A percentile compares a stretch with the other conserved stretches of the same genome.
phyloP scores from a whole-genome alignment of 805 yeast genomes.

The Lipomyces starkeyi region DNA sequence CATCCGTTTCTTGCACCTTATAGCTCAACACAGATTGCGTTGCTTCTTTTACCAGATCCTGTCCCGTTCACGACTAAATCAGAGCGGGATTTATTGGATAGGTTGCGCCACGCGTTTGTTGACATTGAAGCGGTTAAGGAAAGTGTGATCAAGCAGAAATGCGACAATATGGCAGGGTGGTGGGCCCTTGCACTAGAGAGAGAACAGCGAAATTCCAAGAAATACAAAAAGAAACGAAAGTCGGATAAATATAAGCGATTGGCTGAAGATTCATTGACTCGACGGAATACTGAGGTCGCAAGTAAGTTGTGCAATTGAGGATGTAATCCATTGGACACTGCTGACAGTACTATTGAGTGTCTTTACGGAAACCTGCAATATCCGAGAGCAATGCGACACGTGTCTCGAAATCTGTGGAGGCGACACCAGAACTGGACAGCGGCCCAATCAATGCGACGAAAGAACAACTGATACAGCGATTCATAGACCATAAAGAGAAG shows the following conservation, averaged over 20 bases:
- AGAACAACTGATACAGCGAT: constrained; percentile 1
- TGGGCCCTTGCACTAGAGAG: constrained; percentile 71
- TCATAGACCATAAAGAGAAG: not conserved
- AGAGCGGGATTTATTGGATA: constrained; percentile 68
- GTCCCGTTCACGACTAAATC: constrained; percentile 61
- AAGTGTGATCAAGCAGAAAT: constrained; percentile 62
- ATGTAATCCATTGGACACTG: not conserved
- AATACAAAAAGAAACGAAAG: constrained; percentile 39
- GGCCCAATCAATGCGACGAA: not conserved
- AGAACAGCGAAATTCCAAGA: constrained; percentile 44
- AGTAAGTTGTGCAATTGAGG: not conserved
- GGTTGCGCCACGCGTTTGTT: constrained; percentile 64
- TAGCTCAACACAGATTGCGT: constrained; percentile 48
- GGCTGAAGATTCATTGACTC: constrained; percentile 19
- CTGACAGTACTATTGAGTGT: not conserved
- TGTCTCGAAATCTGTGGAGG: not conserved
- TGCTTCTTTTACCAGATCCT: constrained; percentile 48
- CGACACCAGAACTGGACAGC: not conserved
- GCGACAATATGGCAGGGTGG: constrained; percentile 75
- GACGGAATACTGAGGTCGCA: constrained; percentile 4
- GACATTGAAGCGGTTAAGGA: constrained; percentile 65
- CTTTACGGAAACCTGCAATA: constrained; percentile 14
- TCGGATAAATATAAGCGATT: not conserved
- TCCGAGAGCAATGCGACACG: not conserved
- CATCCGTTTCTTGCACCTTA: constrained; percentile 50